Evolutionary conservation across 345 rosid genomes (phyloP).

Genomic region (Eutrema yunnanense): DNA sequence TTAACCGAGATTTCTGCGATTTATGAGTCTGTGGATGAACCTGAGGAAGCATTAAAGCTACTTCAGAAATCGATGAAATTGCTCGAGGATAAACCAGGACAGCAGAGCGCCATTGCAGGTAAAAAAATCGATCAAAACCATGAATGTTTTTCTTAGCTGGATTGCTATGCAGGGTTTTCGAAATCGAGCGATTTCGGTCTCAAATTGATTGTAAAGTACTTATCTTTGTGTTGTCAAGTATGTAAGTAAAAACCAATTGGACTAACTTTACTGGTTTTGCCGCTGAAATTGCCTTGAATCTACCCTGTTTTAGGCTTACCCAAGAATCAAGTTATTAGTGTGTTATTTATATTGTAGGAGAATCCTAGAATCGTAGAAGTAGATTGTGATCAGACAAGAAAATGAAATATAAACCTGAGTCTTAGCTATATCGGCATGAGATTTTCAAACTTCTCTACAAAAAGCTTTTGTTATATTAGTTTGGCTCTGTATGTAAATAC

Average conservation of each 20-base stretch:
- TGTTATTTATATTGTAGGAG: background rate
- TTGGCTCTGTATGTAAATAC: background rate
- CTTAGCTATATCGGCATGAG: background rate
- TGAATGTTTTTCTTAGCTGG: background rate
- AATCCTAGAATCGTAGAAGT: background rate
- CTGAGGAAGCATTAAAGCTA: conserved; percentile 95
- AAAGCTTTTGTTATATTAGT: background rate
- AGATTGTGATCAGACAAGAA: background rate
- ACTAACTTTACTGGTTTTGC: background rate
- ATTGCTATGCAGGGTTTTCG: background rate
- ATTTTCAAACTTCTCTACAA: background rate
- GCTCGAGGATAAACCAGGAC: conserved; percentile 96
- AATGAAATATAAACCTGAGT: background rate
- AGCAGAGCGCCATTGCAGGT: conserved; percentile 84
- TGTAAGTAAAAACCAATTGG: background rate
- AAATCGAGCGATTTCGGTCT: background rate
- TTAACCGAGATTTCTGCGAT: conserved; percentile 89
- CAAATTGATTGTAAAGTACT: background rate
- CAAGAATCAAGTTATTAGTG: background rate
- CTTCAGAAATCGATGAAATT: conserved; percentile 89
- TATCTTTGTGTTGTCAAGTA: background rate
- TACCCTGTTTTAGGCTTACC: background rate
- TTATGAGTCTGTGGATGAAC: conserved; percentile 95
- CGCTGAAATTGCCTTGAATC: background rate
- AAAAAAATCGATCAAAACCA: background rate